Conservation (phyloP, 805 yeast species). For the Metschnikowia chrysomelidarum region DNA sequence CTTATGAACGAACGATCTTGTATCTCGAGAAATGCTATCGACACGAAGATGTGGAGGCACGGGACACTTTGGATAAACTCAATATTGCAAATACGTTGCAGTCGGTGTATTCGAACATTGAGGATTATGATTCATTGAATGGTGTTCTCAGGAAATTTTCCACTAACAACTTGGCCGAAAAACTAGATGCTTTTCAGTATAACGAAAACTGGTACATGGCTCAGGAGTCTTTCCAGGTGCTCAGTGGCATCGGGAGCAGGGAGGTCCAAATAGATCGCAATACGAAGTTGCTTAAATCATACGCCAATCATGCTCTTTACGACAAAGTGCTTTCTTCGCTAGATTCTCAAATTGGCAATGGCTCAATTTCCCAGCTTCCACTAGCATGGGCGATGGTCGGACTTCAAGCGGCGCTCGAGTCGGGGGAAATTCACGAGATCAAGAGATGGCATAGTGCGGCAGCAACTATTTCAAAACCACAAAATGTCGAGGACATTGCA, state of each 20-base stretch:
- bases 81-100: slow-evolving; percentile 55
- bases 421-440: slow-evolving; percentile 53
- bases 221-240: slow-evolving; percentile 74
- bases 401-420: slow-evolving; percentile 67
- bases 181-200: slow-evolving; percentile 76
- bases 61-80: slow-evolving; percentile 30
- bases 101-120: slow-evolving; percentile 78
- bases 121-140: slow-evolving; percentile 85
- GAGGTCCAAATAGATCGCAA: slow-evolving; percentile 34
- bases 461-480: slow-evolving; percentile 41
- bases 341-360: slow-evolving; percentile 28
- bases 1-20: slow-evolving; percentile 83
- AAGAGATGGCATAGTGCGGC: slow-evolving; percentile 57
- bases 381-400: slow-evolving; percentile 67
- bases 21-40: slow-evolving; percentile 78
- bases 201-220: slow-evolving; percentile 86
- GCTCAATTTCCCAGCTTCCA: slow-evolving; percentile 29
- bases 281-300: slow-evolving; percentile 62
- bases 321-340: slow-evolving; percentile 60
- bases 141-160: slow-evolving; percentile 79
- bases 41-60: slow-evolving; percentile 22
- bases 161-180: slow-evolving; percentile 66
- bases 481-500: slow-evolving; percentile 51
- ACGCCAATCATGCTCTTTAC: slow-evolving; percentile 74
- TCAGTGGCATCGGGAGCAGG: slow-evolving; percentile 42